Conservation (phyloP, 805 yeast species). For the Zygotorulaspora chibaensis region DNA sequence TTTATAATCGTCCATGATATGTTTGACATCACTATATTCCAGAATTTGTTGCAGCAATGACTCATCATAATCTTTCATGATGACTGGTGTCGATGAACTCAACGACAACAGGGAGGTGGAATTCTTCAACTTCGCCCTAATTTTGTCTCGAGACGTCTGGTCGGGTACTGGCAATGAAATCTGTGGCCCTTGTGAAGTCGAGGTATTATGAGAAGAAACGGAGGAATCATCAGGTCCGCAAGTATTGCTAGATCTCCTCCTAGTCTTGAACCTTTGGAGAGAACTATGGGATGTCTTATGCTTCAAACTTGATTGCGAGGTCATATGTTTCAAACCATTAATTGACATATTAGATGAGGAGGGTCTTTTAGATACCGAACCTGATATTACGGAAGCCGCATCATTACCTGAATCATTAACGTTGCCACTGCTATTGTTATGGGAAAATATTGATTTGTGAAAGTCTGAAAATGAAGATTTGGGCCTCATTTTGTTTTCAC, state of each 20-base stretch:
- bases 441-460: slow-evolving; percentile 20
- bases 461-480: slow-evolving; percentile 25
- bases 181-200: slow-evolving; percentile 19
- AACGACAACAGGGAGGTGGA: slow-evolving; percentile 32
- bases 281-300: slow-evolving; percentile 35
- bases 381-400: slow-evolving; percentile 7
- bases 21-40: slow-evolving; percentile 23
- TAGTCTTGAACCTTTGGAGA: slow-evolving; percentile 27
- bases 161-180: slow-evolving; percentile 60
- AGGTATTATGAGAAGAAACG: slow-evolving; percentile 10
- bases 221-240: slow-evolving; percentile 13
- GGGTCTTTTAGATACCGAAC: slow-evolving; percentile 17
- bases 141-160: slow-evolving; percentile 50
- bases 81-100: slow-evolving; percentile 24
- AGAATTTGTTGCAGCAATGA: slow-evolving; percentile 24
- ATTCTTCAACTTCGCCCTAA: slow-evolving; percentile 49
- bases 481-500: slow-evolving; percentile 13
- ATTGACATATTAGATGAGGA: slow-evolving; percentile 25
- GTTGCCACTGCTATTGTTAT: slow-evolving; percentile 7
- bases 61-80: slow-evolving; percentile 27
- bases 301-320: slow-evolving; percentile 27
- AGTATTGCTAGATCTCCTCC: slow-evolving; percentile 26
- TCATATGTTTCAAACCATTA: slow-evolving; percentile 19
- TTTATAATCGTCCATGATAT: slow-evolving; percentile 15
- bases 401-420: slow-evolving; percentile 2